These are phyloP conservation scores for Westerdykella sp. DNA, from an alignment of 2,329 filamentous ascomycete genomes.

Conservation along the genomic window DNA sequence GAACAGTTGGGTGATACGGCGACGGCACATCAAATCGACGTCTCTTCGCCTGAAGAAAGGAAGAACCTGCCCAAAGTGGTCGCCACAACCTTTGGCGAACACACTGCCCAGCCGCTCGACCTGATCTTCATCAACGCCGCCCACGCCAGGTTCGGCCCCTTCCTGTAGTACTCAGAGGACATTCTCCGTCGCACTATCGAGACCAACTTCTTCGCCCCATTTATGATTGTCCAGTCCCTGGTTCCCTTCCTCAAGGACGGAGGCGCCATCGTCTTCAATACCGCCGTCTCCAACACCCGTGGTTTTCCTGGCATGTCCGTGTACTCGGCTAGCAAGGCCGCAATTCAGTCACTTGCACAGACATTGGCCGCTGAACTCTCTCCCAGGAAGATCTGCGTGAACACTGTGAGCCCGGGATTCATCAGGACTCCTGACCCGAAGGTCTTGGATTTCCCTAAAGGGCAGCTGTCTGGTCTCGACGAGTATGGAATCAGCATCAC, in stretches of 20 bases:
- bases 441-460: conserved; percentile 1
- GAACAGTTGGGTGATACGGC: neutral
- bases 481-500: neutral
- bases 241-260: conserved; percentile 3
- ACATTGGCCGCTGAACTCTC: conserved; percentile 3
- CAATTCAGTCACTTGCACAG: conserved; percentile 61
- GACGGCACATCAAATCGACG: conserved; percentile 1
- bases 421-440: conserved; percentile 5
- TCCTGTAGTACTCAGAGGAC: neutral
- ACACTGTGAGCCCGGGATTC: conserved; percentile 4
- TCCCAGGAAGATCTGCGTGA: conserved; percentile 2
- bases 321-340: conserved; percentile 88
- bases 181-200: conserved; percentile 1
- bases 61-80: neutral
- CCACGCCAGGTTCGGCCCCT: conserved; percentile 3
- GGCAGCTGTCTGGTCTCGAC: conserved; percentile 3
- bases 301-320: conserved; percentile 67
- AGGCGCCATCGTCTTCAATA: conserved; percentile 6
- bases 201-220: conserved; percentile 3
- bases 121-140: conserved; percentile 5
- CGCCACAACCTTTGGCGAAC: neutral
- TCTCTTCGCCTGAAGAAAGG: conserved; percentile 1
- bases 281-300: conserved; percentile 3
- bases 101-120: conserved; percentile 1
- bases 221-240: conserved; percentile 2